Evolutionary conservation across 768 basidiomycete species (phyloP).

Genomic region (Serendipita vermifera): DNA sequence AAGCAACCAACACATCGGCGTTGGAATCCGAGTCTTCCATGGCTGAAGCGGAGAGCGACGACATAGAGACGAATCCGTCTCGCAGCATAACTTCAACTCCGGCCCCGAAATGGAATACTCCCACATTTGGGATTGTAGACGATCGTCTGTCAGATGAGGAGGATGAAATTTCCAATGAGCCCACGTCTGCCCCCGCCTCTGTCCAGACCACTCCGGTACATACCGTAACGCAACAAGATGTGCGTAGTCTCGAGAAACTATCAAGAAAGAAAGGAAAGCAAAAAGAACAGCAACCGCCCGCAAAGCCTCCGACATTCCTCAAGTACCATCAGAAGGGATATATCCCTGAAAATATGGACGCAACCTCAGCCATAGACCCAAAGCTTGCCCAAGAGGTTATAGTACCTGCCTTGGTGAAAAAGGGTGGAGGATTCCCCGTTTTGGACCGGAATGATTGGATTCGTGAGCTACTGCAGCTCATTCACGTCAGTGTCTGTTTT

Average conservation of each 20-base stretch:
- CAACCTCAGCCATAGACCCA: not conserved
- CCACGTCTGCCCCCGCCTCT: too few species aligned
- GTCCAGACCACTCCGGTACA: too few species aligned
- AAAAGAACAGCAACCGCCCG: not conserved
- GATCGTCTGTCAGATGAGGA: conserved; percentile 5
- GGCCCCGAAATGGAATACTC: not conserved
- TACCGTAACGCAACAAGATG: too few species aligned
- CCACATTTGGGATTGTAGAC: conserved; percentile 1
- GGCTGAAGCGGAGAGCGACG: too few species aligned
- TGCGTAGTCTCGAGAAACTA: too few species aligned
- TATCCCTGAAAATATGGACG: conserved; percentile 2
- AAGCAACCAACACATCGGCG: not conserved
- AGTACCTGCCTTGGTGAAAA: not conserved
- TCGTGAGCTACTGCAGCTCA: conserved; percentile 43
- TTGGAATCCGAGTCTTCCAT: too few species aligned
- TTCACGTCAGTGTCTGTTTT: conserved; percentile 36
- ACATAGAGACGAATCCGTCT: not conserved
- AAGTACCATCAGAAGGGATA: conserved; percentile 12
- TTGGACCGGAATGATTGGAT: conserved; percentile 46
- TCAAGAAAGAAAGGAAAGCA: conserved; percentile 5
- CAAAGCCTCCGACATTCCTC: conserved; percentile 16
- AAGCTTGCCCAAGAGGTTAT: not conserved
- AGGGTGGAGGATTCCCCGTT: not conserved
- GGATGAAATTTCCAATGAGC: not conserved
- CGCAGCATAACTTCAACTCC: not conserved